phyloP scores from a whole-genome alignment of 2,329 filamentous ascomycete species.

The Xylaria sp. region DNA sequence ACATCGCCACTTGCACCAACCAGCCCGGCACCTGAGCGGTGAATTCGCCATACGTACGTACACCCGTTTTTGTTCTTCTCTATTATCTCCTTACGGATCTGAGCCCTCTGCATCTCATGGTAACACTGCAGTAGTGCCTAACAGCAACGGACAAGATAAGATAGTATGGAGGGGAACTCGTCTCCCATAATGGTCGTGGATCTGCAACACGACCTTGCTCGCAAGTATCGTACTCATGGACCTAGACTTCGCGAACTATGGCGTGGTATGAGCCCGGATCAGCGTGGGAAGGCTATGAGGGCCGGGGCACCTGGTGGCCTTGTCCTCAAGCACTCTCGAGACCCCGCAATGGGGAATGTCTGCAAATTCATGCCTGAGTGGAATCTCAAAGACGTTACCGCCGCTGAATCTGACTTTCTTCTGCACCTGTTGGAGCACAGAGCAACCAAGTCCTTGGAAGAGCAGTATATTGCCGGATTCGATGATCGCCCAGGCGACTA shows the following conservation, averaged over 20 bases:
- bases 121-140: not conserved
- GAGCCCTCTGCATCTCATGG: not conserved
- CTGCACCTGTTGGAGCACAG: conserved; percentile 48
- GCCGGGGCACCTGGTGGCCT: conserved; percentile 41
- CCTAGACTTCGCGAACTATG: conserved; percentile 47
- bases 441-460: conserved; percentile 40
- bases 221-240: conserved; percentile 47
- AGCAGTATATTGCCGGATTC: conserved; percentile 44
- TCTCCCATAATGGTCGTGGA: conserved; percentile 29
- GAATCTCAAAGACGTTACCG: conserved; percentile 50
- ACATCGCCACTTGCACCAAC: too few relatives aligned
- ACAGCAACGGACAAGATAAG: not conserved
- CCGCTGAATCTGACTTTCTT: conserved; percentile 44
- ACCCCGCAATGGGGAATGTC: conserved; percentile 45
- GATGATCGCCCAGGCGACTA: conserved; percentile 45
- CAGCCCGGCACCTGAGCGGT: too few relatives aligned
- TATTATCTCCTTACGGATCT: not conserved
- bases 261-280: conserved; percentile 44
- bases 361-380: conserved; percentile 50
- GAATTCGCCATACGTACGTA: not conserved
- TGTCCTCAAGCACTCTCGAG: conserved; percentile 44
- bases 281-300: conserved; percentile 45
- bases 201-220: conserved; percentile 46
- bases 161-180: not conserved
- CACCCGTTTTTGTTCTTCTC: too few relatives aligned